These are phyloP conservation scores for Trapa incisa DNA, from an alignment of 345 rosid species.

Conservation along the genomic window DNA sequence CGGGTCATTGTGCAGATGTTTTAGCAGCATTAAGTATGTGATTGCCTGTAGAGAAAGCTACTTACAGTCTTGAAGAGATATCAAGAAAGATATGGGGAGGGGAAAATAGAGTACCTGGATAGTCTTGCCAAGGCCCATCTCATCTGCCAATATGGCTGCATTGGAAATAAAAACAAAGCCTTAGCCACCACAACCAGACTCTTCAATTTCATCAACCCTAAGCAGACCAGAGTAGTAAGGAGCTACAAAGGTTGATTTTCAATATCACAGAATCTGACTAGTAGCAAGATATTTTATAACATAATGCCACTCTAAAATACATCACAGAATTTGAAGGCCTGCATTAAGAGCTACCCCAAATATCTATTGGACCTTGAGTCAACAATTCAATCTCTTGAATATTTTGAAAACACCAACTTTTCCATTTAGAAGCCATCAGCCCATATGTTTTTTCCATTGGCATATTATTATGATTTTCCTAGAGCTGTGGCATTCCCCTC, in stretches of 20 bases:
- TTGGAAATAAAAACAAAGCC: slow-evolving; percentile 15
- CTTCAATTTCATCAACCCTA: not conserved
- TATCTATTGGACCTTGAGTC: not conserved
- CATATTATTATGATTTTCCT: too few species aligned
- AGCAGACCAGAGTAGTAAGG: slow-evolving; percentile 3
- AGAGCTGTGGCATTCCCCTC: too few species aligned
- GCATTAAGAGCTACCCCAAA: not conserved
- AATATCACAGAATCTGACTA: not conserved
- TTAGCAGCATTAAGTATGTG: slow-evolving; percentile 68
- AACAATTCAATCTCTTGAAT: not conserved
- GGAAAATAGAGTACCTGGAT: slow-evolving; percentile 54
- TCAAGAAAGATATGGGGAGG: not conserved
- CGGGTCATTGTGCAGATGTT: slow-evolving; percentile 66
- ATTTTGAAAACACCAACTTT: not conserved
- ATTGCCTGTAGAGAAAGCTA: slow-evolving; percentile 48
- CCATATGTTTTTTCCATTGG: too few species aligned
- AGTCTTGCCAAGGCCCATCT: slow-evolving; percentile 99
- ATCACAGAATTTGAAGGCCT: not conserved
- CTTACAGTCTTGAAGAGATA: slow-evolving; percentile 5
- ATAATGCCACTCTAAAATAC: not conserved
- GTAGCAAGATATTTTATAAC: not conserved
- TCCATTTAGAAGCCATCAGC: not conserved
- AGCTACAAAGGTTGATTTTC: not conserved
- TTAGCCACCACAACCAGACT: slow-evolving; percentile 6
- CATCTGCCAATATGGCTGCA: slow-evolving; percentile 96